These are phyloP conservation scores for Keithomyces neogunnii DNA, from an alignment of 2,329 filamentous ascomycete species.

Conservation along the genomic window DNA sequence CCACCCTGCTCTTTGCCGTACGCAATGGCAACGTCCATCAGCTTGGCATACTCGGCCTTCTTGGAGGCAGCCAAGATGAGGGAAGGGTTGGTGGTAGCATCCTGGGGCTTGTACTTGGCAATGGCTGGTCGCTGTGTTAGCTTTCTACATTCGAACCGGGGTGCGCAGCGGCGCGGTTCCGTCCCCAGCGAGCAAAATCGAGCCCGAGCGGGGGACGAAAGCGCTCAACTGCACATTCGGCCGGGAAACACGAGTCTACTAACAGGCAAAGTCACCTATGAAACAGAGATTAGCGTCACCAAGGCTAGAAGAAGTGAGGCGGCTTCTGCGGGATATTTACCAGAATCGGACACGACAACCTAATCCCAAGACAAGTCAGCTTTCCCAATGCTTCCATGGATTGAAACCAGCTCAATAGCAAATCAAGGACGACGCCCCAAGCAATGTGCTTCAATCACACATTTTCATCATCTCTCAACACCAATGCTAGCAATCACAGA, in stretches of 20 bases:
- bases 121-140: slow-evolving; percentile 54
- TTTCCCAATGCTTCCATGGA: background rate
- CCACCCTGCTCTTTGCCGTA: slow-evolving; percentile 74
- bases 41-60: slow-evolving; percentile 89
- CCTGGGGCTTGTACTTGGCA: slow-evolving; percentile 99
- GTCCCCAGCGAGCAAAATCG: background rate
- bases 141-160: slow-evolving; percentile 4
- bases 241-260: slow-evolving; percentile 28
- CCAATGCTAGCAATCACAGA: background rate
- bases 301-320: slow-evolving; percentile 1
- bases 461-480: background rate
- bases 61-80: slow-evolving; percentile 97
- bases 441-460: background rate
- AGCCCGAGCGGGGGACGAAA: background rate
- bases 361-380: slow-evolving; percentile 29
- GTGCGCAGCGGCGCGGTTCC: background rate
- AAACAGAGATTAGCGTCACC: slow-evolving; percentile 18
- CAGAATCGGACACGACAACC: slow-evolving; percentile 96
- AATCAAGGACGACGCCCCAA: background rate
- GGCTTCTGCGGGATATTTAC: slow-evolving; percentile 43
- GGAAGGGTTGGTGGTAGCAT: slow-evolving; percentile 99
- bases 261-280: slow-evolving; percentile 68
- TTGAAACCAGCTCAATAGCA: background rate
- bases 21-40: slow-evolving; percentile 77
- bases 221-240: background rate